Evolutionary conservation across 2,329 filamentous ascomycete species (phyloP).

Genomic region (Cordyceps fumosorosea): DNA sequence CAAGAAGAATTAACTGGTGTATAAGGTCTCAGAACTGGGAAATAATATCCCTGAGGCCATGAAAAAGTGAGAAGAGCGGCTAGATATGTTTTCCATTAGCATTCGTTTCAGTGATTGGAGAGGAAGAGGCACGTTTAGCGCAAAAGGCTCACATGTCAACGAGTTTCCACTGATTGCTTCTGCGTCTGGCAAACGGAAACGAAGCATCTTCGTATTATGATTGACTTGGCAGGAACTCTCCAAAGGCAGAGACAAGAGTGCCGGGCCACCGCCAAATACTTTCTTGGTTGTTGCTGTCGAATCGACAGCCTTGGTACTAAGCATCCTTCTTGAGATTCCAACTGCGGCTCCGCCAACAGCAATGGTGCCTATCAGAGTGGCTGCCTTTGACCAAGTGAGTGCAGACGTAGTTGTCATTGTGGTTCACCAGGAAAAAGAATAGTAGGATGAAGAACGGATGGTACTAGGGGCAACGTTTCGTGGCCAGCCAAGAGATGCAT

Average conservation of each 20-base stretch:
- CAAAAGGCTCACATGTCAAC: not conserved
- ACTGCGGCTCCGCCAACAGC: not conserved
- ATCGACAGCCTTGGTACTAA: not conserved
- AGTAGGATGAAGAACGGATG: too few relatives aligned
- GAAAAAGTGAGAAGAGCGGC: not conserved
- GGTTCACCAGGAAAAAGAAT: too few relatives aligned
- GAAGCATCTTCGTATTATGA: not conserved
- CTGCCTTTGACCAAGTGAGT: too few relatives aligned
- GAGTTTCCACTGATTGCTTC: not conserved
- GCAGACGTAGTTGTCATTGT: too few relatives aligned
- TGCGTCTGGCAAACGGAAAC: not conserved
- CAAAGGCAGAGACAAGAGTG: not conserved
- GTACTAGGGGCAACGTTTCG: too few relatives aligned
- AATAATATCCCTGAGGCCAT: not conserved
- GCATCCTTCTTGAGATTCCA: not conserved
- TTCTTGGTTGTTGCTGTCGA: not conserved
- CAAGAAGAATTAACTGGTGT: not conserved
- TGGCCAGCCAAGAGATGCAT: too few relatives aligned
- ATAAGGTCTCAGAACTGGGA: not conserved
- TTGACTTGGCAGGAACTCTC: not conserved
- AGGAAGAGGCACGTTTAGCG: not conserved
- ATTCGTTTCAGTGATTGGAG: not conserved
- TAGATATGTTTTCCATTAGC: not conserved
- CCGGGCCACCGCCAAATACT: slow-evolving; percentile 18
- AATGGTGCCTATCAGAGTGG: not conserved